These are phyloP conservation scores for Alternaria dauci DNA, from an alignment of 2,329 filamentous ascomycete genomes.

Conservation along the genomic window DNA sequence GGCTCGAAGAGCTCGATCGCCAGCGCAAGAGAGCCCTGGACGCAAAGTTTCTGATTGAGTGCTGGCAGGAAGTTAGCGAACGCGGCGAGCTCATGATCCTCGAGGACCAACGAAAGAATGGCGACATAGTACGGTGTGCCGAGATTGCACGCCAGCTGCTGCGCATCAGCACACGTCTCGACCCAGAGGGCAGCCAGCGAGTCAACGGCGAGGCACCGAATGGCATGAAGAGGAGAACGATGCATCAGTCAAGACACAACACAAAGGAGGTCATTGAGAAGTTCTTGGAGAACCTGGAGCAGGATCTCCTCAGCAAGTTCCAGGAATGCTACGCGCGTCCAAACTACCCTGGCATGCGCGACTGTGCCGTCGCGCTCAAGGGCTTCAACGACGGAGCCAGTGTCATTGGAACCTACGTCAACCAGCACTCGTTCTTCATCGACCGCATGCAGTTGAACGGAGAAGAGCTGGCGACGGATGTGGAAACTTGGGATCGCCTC, in stretches of 20 bases:
- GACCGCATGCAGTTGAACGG: slow-evolving; percentile 90
- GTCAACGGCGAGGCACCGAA: slow-evolving; percentile 58
- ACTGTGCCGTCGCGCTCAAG: slow-evolving; percentile 90
- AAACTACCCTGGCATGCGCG: slow-evolving; percentile 98
- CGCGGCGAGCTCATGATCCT: slow-evolving; percentile 85
- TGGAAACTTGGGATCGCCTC: slow-evolving; percentile 82
- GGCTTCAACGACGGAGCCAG: slow-evolving; percentile 97
- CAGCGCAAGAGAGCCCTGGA: slow-evolving; percentile 90
- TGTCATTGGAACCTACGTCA: slow-evolving; percentile 95
- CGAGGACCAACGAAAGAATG: slow-evolving; percentile 85
- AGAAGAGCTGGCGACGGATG: slow-evolving; percentile 80
- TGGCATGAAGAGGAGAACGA: slow-evolving; percentile 51
- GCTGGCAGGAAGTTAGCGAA: slow-evolving; percentile 95
- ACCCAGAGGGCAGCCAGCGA: slow-evolving; percentile 69
- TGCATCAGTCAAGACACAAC: slow-evolving; percentile 60
- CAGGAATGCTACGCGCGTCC: slow-evolving; percentile 95
- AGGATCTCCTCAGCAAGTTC: slow-evolving; percentile 94
- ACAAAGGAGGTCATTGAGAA: slow-evolving; percentile 94
- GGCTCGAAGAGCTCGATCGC: slow-evolving; percentile 90
- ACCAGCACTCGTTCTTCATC: slow-evolving; percentile 99
- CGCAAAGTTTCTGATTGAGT: slow-evolving; percentile 93
- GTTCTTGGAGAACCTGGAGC: slow-evolving; percentile 93
- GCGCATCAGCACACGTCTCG: slow-evolving; percentile 90
- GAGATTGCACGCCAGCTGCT: slow-evolving; percentile 92
- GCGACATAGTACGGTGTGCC: slow-evolving; percentile 91